phyloP scores from a whole-genome alignment of 257 asterid species.

The Echium plantagineum region DNA sequence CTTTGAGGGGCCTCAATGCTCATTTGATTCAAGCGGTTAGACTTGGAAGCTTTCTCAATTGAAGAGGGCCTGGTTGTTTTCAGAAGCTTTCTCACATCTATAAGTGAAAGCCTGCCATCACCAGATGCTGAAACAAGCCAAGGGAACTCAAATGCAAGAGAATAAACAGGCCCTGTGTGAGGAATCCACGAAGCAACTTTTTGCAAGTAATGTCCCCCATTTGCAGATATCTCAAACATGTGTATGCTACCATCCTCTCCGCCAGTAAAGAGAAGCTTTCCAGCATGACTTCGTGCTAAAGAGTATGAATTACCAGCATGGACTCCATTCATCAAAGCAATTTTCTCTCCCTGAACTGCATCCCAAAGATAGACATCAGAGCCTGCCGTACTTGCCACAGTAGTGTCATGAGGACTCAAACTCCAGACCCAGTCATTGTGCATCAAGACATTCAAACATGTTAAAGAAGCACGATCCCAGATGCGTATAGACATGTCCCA shows the following conservation, averaged over 20 bases:
- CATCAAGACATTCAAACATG: constrained; percentile 53
- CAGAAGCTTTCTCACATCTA: constrained; percentile 68
- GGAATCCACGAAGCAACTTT: constrained; percentile 79
- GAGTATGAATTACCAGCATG: constrained; percentile 59
- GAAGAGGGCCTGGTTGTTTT: constrained; percentile 28
- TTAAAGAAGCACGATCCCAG: constrained; percentile 66
- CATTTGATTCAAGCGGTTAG: constrained; percentile 21
- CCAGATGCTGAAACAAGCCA: constrained; percentile 90
- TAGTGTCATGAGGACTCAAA: constrained; percentile 68
- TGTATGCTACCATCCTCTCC: constrained; percentile 91
- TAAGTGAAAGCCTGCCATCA: constrained; percentile 77
- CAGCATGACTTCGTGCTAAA: constrained; percentile 76
- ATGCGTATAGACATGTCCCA: constrained; percentile 93
- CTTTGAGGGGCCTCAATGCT: constrained; percentile 75
- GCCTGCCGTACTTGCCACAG: constrained; percentile 74
- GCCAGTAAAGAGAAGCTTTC: constrained; percentile 78
- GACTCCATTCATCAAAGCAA: constrained; percentile 26
- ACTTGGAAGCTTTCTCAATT: constrained; percentile 16
- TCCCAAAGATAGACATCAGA: constrained; percentile 75
- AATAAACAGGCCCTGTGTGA: constrained; percentile 64
- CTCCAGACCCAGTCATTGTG: constrained; percentile 97
- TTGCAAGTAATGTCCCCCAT: constrained; percentile 19
- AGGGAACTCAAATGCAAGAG: constrained; percentile 94
- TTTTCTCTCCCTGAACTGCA: constrained; percentile 29
- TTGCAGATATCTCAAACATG: constrained; percentile 65